These are phyloP conservation scores for Agastache rugosa DNA, from an alignment of 257 asterid genomes.

Conservation along the genomic window DNA sequence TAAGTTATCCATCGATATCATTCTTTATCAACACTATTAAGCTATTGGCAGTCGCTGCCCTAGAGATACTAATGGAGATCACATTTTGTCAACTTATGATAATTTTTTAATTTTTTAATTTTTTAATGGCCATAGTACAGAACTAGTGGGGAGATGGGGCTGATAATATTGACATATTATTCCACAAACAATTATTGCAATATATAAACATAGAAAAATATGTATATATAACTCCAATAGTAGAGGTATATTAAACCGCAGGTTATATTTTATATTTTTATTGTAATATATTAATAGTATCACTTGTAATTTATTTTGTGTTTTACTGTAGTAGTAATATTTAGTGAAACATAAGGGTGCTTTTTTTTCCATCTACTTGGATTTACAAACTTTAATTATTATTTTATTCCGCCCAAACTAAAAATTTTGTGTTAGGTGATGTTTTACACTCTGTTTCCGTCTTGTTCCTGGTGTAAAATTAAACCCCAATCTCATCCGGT, in stretches of 20 bases:
- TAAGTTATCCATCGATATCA: slow-evolving; percentile 22
- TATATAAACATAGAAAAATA: neutral
- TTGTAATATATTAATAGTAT: too few species aligned
- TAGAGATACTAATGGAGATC: slow-evolving; percentile 47
- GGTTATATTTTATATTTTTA: too few species aligned
- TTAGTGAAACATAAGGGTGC: too few species aligned
- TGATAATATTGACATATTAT: slow-evolving; percentile 36
- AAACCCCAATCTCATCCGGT: neutral
- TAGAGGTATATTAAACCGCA: neutral
- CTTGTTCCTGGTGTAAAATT: neutral
- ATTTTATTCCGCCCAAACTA: neutral
- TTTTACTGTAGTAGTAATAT: too few species aligned
- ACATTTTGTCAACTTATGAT: slow-evolving; percentile 43
- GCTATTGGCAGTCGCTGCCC: slow-evolving; percentile 46
- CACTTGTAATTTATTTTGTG: neutral
- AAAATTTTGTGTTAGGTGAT: too few species aligned
- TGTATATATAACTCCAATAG: neutral
- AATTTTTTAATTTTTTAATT: neutral
- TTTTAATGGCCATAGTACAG: slow-evolving; percentile 24
- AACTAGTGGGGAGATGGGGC: slow-evolving; percentile 36
- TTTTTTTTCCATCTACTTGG: too few species aligned
- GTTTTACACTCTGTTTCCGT: neutral
- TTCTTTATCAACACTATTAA: slow-evolving; percentile 11
- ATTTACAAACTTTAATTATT: neutral
- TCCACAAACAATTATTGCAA: slow-evolving; percentile 43